phyloP scores from a whole-genome alignment of 2,329 filamentous ascomycete species.

The Ramularia collo-cygni region DNA sequence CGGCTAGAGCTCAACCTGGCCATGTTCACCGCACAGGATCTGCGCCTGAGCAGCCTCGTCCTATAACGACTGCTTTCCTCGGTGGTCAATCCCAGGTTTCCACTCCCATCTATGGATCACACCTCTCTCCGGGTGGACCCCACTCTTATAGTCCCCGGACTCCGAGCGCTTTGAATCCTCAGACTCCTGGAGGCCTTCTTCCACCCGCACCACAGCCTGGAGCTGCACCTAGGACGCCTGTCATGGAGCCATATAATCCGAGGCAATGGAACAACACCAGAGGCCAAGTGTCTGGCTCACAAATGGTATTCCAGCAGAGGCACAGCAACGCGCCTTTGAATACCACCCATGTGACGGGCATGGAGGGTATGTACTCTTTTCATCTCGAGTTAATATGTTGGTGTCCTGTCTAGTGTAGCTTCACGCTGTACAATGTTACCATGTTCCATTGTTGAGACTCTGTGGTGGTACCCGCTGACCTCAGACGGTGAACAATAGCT shows the following conservation, averaged over 20 bases:
- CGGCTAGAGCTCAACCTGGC: constrained; percentile 9
- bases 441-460: not conserved
- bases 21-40: no score
- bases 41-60: constrained; percentile 15
- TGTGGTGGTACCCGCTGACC: constrained; percentile 8
- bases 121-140: constrained; percentile 19
- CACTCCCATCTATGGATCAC: constrained; percentile 32
- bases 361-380: constrained; percentile 39
- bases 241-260: constrained; percentile 42
- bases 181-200: constrained; percentile 10
- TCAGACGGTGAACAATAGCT: constrained; percentile 27
- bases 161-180: constrained; percentile 19
- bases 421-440: no score
- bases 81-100: constrained; percentile 30
- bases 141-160: constrained; percentile 22
- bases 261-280: constrained; percentile 41
- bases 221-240: constrained; percentile 23
- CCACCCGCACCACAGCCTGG: constrained; percentile 9
- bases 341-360: constrained; percentile 38
- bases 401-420: no score
- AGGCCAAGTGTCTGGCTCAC: constrained; percentile 32
- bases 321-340: constrained; percentile 25
- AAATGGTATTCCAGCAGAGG: constrained; percentile 29
- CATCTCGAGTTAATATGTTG: not conserved
- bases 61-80: constrained; percentile 25